Percentiles rank a stretch among this genome's conserved stretches.
Evolutionary conservation across 305 asterid genomes (phyloP).

Genomic region (Fraxinus greggii): DNA sequence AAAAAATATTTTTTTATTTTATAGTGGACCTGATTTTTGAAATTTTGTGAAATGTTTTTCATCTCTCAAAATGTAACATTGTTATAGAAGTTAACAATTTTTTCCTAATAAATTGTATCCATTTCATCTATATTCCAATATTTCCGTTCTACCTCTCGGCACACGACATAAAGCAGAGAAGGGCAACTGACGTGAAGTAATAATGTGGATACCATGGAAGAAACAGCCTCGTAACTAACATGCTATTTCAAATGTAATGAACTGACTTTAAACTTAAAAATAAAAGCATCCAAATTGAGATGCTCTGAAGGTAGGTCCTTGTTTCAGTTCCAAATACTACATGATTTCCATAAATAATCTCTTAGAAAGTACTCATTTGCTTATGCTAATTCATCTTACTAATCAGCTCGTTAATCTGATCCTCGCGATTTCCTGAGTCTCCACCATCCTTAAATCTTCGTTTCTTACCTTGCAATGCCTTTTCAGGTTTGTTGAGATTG

Average conservation of each 20-base stretch:
- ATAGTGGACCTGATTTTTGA: too few relatives aligned
- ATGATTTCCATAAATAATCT: background rate
- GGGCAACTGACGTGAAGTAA: background rate
- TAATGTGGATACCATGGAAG: background rate
- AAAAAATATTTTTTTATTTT: too few relatives aligned
- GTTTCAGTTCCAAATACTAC: background rate
- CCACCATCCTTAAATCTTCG: conserved; percentile 74
- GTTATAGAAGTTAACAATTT: background rate
- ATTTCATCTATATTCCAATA: background rate
- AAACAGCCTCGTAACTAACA: background rate
- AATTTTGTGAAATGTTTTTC: too few relatives aligned
- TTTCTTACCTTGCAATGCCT: conserved; percentile 76
- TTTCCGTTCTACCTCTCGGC: background rate
- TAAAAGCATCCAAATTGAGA: background rate
- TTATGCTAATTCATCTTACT: conserved; percentile 72
- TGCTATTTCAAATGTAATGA: background rate
- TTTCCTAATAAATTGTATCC: background rate
- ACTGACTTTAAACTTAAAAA: background rate
- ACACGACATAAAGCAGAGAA: background rate
- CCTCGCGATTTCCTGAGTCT: conserved; percentile 80
- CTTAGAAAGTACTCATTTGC: background rate
- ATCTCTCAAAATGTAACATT: background rate
- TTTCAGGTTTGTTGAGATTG: conserved; percentile 67
- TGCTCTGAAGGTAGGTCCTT: background rate
- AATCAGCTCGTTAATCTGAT: conserved; percentile 67